Evolutionary conservation across 1,284 basidiomycete genomes (phyloP), one percentile per base, ranked within the genome.

Genomic region (Cryptococcus maquisensis): DNA sequence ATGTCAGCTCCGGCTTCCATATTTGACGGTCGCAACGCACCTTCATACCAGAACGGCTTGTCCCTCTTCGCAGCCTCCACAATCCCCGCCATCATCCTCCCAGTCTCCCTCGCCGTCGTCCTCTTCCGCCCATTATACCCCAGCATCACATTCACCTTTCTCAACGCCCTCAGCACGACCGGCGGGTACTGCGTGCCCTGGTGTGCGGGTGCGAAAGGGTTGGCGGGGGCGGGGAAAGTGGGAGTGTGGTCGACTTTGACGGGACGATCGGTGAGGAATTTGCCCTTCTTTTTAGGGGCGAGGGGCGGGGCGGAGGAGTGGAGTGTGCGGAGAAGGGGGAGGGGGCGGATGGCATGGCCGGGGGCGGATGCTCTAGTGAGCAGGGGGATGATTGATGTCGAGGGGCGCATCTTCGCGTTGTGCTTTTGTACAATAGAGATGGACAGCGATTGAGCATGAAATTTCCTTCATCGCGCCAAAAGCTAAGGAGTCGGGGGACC

Each of bases 61-160:
- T 79, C 77, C 35, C 65, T 54, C 60, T 78, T 74, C 21, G 79
- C 75, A 9, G 77, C 75, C 49, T 79, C 75, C 0, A 81, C 79
- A 40, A 80, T 78, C 5, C 77, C 76, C 47, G 79, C 78, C 72
- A 81, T 80, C 68, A 81, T 79, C 54, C 80, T 77, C 16, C 78
- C 77, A 7, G 80, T 79, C 53, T 80, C 79, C 20, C 80, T 68
- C 55, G 82, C 81, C 9, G 81, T 80, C 10, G 78, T 81, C 13
- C 70, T 69, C 13, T 77, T 75, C 50, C 72, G 69, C 42, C 78
- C 73, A 64, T 81, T 79, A 72, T 81, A 82, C 21, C 81, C 81
- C 68, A 82, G 76, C 47, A 81, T 41, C 48, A 72, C 75, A 23
- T 79, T 81, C 4, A 81, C 46, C 10, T 67, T 65, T 41, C 65